These are phyloP conservation scores for Pseudogymnoascus sp. DNA, from an alignment of 2,329 filamentous ascomycete genomes.

Conservation along the genomic window DNA sequence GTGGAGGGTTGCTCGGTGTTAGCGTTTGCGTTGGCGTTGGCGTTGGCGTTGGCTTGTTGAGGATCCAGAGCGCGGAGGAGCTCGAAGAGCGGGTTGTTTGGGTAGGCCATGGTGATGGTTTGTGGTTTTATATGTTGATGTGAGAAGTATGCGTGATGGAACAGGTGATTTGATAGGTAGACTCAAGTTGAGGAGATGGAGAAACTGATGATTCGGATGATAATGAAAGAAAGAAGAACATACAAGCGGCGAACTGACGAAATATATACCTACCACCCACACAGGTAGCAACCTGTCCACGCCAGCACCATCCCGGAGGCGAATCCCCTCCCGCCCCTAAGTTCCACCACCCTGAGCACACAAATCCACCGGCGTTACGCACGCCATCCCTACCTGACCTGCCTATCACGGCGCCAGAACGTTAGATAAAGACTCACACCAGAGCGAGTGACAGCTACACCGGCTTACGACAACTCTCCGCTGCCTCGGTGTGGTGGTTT, in stretches of 20 bases:
- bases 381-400: not conserved
- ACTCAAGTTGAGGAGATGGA: not conserved
- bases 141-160: not conserved
- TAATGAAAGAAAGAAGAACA: constrained; percentile 2
- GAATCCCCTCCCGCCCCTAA: not conserved
- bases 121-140: not conserved
- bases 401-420: not conserved
- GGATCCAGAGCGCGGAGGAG: not conserved
- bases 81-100: constrained; percentile 1
- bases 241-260: not conserved
- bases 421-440: not conserved
- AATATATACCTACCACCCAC: constrained; percentile 2
- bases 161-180: not conserved
- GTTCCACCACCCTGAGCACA: not conserved
- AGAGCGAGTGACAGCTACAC: not conserved
- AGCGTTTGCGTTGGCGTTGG: not conserved
- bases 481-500: constrained; percentile 15
- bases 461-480: constrained; percentile 13
- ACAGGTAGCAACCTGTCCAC: not conserved
- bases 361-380: not conserved
- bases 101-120: not conserved
- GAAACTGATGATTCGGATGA: not conserved
- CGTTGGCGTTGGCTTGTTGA: not conserved
- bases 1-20: not conserved
- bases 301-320: constrained; percentile 2